Base-by-base conservation (phyloP, 2,329 filamentous ascomycete genomes). In the Helminthosporium solani region DNA sequence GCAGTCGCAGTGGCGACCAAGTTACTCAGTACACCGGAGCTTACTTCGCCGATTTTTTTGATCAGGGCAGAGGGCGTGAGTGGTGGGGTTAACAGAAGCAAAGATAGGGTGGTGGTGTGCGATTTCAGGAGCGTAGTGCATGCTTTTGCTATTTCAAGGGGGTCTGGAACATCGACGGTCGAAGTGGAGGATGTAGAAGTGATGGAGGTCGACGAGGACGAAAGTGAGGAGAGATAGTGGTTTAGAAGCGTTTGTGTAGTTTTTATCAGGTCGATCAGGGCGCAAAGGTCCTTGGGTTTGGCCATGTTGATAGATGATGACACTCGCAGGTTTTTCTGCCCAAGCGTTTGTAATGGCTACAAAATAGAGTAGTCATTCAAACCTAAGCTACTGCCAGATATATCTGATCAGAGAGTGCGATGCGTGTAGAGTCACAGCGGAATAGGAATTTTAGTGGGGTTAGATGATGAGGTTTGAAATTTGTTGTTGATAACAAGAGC, bases 101-200 rank as follows among this genome's bases (percentile, higher is more conserved):
- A 84, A 0, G 88, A 92, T 20, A 96, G 78, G 53, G 95, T 96
- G 5, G 90, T 96, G 1, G 85, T 82, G 64, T 96, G 90, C 0
- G 90, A 88, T 65, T 83, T 85, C 48, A 96, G 82, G 4, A 95
- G 77, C 20, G 78, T 81, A 0, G 88, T 81, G 0, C 87, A 80
- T 59, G 91, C 86, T 58, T 81, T 80, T 27, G 91, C 82, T 47
- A 92, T 78, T 12, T 82, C 73, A 19, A 96, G 78, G 8, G 83
- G 77, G 55, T 63, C 70, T 44, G 50, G 58, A 3, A 62, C 50
- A 38, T 56, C 68, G 46, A 40, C 30, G 15, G 56, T 41, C 20
- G 57, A 42, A 20, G 59, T 47, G 12, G 23, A n/a, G 3, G 46
- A 18, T 6, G 42, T 3, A 5, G 49, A 1, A 23, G 50, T 9